Evolutionary conservation across 257 asterid genomes (phyloP), one percentile per base, ranked within the genome.

Genomic region (Hygrophila difformis): DNA sequence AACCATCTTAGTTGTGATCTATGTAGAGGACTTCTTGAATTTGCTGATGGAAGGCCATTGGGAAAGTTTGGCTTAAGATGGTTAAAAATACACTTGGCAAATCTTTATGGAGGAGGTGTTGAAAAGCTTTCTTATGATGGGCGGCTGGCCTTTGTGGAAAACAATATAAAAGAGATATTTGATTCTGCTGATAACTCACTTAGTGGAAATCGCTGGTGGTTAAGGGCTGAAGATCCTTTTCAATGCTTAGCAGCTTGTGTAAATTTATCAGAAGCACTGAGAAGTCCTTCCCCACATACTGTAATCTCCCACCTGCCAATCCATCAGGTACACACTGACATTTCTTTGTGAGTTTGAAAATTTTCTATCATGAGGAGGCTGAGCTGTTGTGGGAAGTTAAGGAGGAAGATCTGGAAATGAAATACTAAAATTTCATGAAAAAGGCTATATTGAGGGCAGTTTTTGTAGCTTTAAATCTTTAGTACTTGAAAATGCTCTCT

Each of bases 21-120:
- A 15, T 89, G 97, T 65, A 74, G 97, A 67, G 97, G 96, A 44
- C 69, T 82, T 71, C 94, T 89, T 49, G 97, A 89, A 67, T 89
- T 89, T 73, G 77, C 96, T 51, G 97, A 89, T 65, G 97, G 97
- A 39, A 72, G 79, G 46, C 94, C 87, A 8, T 60, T 89, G 53
- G 96, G 94, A 33, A 77, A 73, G 59, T 79, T 89, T 49, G 97
- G 97, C 38, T 61, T 89, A 46, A 72, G 47, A 54, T 89, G 97
- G 97, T 68, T 89, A 53, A 81, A 89, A 65, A 60, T 89, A 62
- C 97, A 89, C 73, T 67, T 89, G 62, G 97, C 96, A 49, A 89
- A 71, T 74, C 87, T 89, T 49, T 82, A 64, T 64, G 97, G 84
- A 54, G 96, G 96, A 41, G 95, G 93, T 31, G 61, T 82, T 55